phyloP scores from a whole-genome alignment of 2,329 filamentous ascomycete genomes.

The Aspergillus alliaceus region DNA sequence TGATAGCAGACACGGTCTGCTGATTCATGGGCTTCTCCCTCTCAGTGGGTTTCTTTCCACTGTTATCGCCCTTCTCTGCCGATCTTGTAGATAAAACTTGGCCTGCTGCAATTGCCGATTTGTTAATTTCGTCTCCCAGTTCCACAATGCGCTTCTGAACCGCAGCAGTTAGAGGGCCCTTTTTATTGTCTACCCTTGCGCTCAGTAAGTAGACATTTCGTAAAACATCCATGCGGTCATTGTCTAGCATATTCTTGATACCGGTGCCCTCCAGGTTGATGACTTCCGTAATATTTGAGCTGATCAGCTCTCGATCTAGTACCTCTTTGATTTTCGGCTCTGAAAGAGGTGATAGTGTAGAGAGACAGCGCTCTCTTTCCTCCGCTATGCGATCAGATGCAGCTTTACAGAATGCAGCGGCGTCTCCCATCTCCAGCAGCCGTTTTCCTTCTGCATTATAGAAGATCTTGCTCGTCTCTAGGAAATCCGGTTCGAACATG shows the following conservation, averaged over 20 bases:
- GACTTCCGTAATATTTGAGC: slow-evolving; percentile 74
- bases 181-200: slow-evolving; percentile 72
- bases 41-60: slow-evolving; percentile 50
- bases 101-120: slow-evolving; percentile 54
- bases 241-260: slow-evolving; percentile 85
- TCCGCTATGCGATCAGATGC: slow-evolving; percentile 73
- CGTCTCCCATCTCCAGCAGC: slow-evolving; percentile 75
- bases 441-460: slow-evolving; percentile 74
- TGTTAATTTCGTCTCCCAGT: slow-evolving; percentile 81
- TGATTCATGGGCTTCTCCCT: slow-evolving; percentile 63
- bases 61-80: slow-evolving; percentile 50
- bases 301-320: slow-evolving; percentile 78
- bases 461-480: slow-evolving; percentile 69
- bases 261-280: slow-evolving; percentile 82
- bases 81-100: slow-evolving; percentile 50
- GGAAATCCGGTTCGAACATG: slow-evolving; percentile 76
- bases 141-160: slow-evolving; percentile 75
- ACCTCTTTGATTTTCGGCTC: slow-evolving; percentile 72
- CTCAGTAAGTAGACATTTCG: slow-evolving; percentile 80
- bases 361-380: slow-evolving; percentile 78
- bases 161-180: slow-evolving; percentile 66
- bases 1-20: slow-evolving; percentile 82
- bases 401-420: slow-evolving; percentile 76
- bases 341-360: slow-evolving; percentile 73
- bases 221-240: slow-evolving; percentile 77